Base-by-base conservation (phyloP, 148 eudicot genomes). In the Fagopyrum homotropicum region DNA sequence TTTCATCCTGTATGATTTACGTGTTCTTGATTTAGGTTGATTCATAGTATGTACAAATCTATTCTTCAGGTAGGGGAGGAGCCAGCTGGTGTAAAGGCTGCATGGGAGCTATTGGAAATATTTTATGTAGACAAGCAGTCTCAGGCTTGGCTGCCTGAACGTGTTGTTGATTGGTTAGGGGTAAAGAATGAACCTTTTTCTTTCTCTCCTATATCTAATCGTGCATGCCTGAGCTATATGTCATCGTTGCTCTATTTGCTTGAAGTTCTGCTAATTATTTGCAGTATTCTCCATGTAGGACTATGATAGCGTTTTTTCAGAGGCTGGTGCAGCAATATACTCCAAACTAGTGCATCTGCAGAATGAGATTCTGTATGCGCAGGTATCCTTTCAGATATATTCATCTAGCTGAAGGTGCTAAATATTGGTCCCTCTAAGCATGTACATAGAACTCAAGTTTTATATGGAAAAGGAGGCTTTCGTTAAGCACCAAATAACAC, bases 151-250 rank as follows among this genome's bases (percentile, higher is more conserved):
- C 84, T 86, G 52, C 91, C 97, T 30, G 98, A 95, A 79, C 86
- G 89, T 70, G 85, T 95, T 81, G 86, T 90, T 75, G 98, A 95
- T 89, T 95, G 98, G 98, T 83, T 95, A 84, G 86, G 88, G 79
- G 98, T 95, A 90, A 83, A 84, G 59, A 82, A 2, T 83, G 79
- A 57, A 75, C 63, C 68, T 73, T 69, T 51, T 50, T 73, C 59
- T 76, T 35, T 46, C 55, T 29, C 78, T 52, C 74, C 63, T 46
- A 52, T 3, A 17, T 12, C 51, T 75, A 35, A 35, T 35, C 1
- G 40, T 80, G 10, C 57, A 64, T 44, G 11, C 35, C 7, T 74
- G 71, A 51, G 4, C 50, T 74, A 49, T 66, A 54, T 55, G 30
- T 44, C 43, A 26, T 69, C 17, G 19, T 75, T 9, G 29, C 51